These are phyloP conservation scores for Wallacemonas sp. DNA, from an alignment of 208 protist genomes.

Conservation along the genomic window DNA sequence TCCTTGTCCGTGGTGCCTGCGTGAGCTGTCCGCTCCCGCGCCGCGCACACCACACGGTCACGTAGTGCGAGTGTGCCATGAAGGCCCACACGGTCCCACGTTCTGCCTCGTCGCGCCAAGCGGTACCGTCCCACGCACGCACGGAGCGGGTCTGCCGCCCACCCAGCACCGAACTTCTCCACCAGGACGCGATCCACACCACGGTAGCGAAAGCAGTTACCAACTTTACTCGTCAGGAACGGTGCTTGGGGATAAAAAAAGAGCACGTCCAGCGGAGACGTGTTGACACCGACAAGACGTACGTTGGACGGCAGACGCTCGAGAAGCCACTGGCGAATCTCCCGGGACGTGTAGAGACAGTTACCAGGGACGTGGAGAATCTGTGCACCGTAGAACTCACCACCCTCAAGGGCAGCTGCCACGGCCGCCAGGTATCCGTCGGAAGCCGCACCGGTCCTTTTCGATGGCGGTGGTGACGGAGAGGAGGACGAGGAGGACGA, in stretches of 20 bases:
- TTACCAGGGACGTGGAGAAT: slow-evolving; percentile 36
- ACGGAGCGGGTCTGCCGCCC: slow-evolving; percentile 30
- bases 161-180: slow-evolving; percentile 27
- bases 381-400: slow-evolving; percentile 34
- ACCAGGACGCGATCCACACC: slow-evolving; percentile 51
- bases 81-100: slow-evolving; percentile 27
- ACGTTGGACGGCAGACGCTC: slow-evolving; percentile 50
- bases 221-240: slow-evolving; percentile 63
- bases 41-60: slow-evolving; percentile 9
- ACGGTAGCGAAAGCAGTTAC: slow-evolving; percentile 69
- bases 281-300: slow-evolving; percentile 74
- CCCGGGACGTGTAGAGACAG: slow-evolving; percentile 36
- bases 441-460: background rate
- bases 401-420: slow-evolving; percentile 16
- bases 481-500: background rate
- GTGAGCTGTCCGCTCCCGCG: slow-evolving; percentile 11
- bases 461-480: background rate
- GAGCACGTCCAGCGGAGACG: slow-evolving; percentile 44
- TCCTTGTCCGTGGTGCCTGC: slow-evolving; percentile 3
- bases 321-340: slow-evolving; percentile 53
- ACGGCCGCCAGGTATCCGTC: slow-evolving; percentile 29
- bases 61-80: slow-evolving; percentile 16
- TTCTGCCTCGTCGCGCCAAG: slow-evolving; percentile 12
- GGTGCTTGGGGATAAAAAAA: slow-evolving; percentile 75
- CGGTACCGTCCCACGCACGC: slow-evolving; percentile 3